Conservation (phyloP, 1,139 yeast genomes). For the Magnusiomyces fungicola region DNA sequence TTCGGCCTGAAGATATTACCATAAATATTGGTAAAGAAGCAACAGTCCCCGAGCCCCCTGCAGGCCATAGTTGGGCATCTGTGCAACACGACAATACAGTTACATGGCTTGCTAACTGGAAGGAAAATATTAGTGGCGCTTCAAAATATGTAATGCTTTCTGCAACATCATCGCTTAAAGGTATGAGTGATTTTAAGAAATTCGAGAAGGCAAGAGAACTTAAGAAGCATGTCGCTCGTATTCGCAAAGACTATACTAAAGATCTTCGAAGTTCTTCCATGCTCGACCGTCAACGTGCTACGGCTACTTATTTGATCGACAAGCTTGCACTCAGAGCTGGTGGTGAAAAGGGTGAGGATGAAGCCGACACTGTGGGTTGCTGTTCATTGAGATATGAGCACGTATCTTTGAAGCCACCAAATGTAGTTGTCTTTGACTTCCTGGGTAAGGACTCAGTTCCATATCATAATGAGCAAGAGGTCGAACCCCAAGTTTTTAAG, state of each 20-base stretch:
- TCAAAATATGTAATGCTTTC: conserved; percentile 88
- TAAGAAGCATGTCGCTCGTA: conserved; percentile 60
- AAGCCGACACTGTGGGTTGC: conserved; percentile 98
- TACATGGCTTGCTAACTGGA: conserved; percentile 97
- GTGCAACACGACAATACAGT: conserved; percentile 83
- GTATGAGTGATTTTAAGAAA: conserved; percentile 83
- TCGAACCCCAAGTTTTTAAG: conserved; percentile 82
- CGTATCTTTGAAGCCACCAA: conserved; percentile 77
- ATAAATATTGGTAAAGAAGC: conserved; percentile 71
- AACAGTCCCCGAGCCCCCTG: conserved; percentile 73
- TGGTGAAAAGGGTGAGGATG: conserved; percentile 95
- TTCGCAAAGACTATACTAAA: conserved; percentile 66
- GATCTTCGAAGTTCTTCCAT: conserved; percentile 68
- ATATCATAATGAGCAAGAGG: conserved; percentile 87
- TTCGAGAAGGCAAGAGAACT: conserved; percentile 89
- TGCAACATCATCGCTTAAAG: conserved; percentile 84
- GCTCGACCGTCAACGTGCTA: conserved; percentile 88
- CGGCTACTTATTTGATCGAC: conserved; percentile 89
- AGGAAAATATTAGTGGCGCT: conserved; percentile 79
- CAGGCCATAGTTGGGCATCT: conserved; percentile 88
- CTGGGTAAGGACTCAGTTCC: conserved; percentile 94
- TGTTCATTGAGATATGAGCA: conserved; percentile 90
- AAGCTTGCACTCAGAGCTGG: conserved; percentile 97
- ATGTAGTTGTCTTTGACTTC: conserved; percentile 83
- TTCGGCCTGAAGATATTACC: conserved; percentile 81